Evolutionary conservation across 116 monocot genomes (phyloP).

Genomic region (Zostera marina): DNA sequence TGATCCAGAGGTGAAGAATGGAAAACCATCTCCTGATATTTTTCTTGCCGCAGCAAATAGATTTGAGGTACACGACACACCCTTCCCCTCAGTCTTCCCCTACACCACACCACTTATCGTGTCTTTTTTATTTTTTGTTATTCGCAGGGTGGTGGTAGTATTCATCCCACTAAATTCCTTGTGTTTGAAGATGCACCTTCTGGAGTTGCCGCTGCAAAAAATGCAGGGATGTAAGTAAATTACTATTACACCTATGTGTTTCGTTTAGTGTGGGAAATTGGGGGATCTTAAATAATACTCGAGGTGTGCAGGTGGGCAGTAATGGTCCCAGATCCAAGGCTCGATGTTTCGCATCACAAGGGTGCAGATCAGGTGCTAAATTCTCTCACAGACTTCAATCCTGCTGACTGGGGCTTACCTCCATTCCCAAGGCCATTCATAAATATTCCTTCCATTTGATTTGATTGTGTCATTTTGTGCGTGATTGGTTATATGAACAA

Average conservation of each 20-base stretch:
- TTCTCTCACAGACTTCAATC: conserved; percentile 59
- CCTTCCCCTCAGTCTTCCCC: background rate
- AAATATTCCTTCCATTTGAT: no score
- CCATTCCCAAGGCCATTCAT: conserved; percentile 34
- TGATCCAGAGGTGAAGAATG: conserved; percentile 82
- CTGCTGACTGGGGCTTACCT: conserved; percentile 58
- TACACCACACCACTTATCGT: no score
- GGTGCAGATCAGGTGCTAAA: conserved; percentile 68
- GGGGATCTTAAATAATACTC: no score
- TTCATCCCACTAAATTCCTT: conserved; percentile 41
- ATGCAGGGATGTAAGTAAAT: conserved; percentile 73
- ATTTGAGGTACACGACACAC: conserved; percentile 48
- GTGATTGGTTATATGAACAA: no score
- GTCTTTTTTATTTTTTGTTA: background rate
- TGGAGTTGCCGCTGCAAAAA: conserved; percentile 84
- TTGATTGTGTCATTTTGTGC: no score
- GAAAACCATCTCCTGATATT: conserved; percentile 85
- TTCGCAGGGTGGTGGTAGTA: conserved; percentile 14
- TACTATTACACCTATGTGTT: background rate
- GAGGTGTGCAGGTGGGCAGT: conserved; percentile 45
- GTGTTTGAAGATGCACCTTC: conserved; percentile 96
- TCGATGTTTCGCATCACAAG: conserved; percentile 50
- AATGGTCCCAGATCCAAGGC: conserved; percentile 75
- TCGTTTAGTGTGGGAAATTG: background rate
- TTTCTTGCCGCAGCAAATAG: conserved; percentile 75